Base-by-base conservation (phyloP, 2,329 filamentous ascomycete genomes). In the Apiospora hydei region DNA sequence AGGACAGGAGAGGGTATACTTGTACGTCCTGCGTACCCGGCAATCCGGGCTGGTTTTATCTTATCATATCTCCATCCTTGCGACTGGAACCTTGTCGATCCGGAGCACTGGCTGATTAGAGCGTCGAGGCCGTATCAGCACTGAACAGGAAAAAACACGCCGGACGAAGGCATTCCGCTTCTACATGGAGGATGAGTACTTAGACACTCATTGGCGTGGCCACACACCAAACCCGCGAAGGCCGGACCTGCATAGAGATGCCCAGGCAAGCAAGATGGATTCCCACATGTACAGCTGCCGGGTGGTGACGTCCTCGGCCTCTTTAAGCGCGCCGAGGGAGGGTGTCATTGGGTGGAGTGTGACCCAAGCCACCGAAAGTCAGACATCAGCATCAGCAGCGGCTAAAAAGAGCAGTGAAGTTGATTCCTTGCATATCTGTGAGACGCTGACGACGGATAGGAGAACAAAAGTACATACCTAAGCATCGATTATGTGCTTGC, bases 291-390 rank as follows among this genome's bases (percentile, higher is more conserved):
- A 14, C 4, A 41, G 18, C 18, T 64, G 57, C 30, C 41, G 57
- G 57, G 21, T 34, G 57, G n/a, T 18, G 57, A 53, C 49, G 49
- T 24, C 57, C 57, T 64, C 57, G 57, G 57, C 34, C 57, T 64
- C 57, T 64, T 18, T 41, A 64, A 41, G 57, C 57, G 57, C 57
- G 57, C 57, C 57, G 34, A 64, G 34, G 57, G 34, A 64, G 57
- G 57, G 57, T 64, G 57, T 41, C 57, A 64, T 64, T 64, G 57
- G 57, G 57, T 64, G 34, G 57, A 41, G 57, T 64, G 57, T 64
- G 57, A 64, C 57, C 57, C 34, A 41, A 38, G 57, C 34, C 57
- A 64, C 18, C 11, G 18, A 64, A 38, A 41, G 34, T 41, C 34
- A 30, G 26, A 2, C 26, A 30, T 30, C 26, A 30, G 26, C 26